Percentiles rank a stretch among this genome's conserved stretches.
These are phyloP conservation scores for Penstemon newberryi DNA, from an alignment of 257 asterid genomes.

Conservation along the genomic window DNA sequence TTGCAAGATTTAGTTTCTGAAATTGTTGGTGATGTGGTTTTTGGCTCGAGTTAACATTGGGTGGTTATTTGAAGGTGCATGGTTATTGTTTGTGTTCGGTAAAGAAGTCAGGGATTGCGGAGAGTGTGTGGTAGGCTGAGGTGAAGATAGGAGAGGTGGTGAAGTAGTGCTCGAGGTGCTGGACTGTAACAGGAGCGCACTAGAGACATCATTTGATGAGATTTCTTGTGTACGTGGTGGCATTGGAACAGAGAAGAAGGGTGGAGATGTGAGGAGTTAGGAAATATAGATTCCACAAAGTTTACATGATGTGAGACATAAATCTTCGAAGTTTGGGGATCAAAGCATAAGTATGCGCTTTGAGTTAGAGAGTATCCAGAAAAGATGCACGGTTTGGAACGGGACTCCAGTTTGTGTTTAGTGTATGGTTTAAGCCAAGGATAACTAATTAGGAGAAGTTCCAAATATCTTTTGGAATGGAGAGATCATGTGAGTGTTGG, in stretches of 20 bases:
- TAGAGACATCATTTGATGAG: background rate
- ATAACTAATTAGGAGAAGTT: background rate
- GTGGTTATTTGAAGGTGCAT: background rate
- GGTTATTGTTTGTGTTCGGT: background rate
- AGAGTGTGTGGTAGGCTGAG: no score
- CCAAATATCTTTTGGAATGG: background rate
- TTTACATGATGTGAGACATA: background rate
- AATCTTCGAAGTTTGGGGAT: background rate
- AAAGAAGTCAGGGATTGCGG: background rate
- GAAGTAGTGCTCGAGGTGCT: no score
- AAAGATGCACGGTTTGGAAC: background rate
- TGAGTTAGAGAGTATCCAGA: background rate
- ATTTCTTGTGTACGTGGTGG: background rate
- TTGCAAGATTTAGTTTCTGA: background rate
- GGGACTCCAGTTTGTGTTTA: background rate
- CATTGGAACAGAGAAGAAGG: background rate
- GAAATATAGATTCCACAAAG: background rate
- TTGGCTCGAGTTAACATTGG: background rate
- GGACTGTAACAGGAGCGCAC: background rate
- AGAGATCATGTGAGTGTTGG: background rate
- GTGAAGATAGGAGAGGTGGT: no score
- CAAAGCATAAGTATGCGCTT: background rate
- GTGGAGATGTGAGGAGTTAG: background rate
- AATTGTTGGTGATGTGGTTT: background rate
- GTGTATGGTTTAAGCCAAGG: background rate